Evolutionary conservation across 352 stramenopile genomes (phyloP), one percentile per base, ranked within the genome.

Genomic region (Phytophthora capsici): DNA sequence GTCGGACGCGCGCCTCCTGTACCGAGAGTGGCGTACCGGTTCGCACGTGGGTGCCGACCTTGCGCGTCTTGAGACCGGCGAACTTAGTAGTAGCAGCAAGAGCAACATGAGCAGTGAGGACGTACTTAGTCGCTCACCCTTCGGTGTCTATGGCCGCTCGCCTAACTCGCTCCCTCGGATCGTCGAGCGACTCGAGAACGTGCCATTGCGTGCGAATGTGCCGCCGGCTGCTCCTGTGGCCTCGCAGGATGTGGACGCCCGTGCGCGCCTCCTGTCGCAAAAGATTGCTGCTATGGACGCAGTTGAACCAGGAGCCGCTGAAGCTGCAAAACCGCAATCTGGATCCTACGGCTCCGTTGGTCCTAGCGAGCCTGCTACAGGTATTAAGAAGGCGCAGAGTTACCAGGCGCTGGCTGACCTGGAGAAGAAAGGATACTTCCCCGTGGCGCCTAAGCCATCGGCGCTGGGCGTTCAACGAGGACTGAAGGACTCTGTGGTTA

Each of bases 361-460:
- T 6, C 13, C 43, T 25, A 54, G 28, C 19, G 80, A 73, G 38
- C 63, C 80, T 2, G 28, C 37, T 38, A 61, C 60, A 26, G 65
- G 67, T 34, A 93, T 95, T 57, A 93, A 90, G 63, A 93, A 93
- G 57, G 82, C 85, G 41, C 68, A 77, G 26, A 94, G 85, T 55
- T 88, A 93, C 52, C 84, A 94, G 68, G 84, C 76, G 7, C 64
- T 95, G 16, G 85, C 85, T n/a, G 84, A 93, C 32, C 58, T 95
- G 20, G 87, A 95, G 64, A 93, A 93, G 70, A 89, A 88, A 30
- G 83, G 84, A 9, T 94, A 93, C 65, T 94, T 94, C 51, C 86
- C 86, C 1, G 67, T 85, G 1, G 82, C 87, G 1, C 84, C 85
- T 10, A 95, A 90, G 48, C 80, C 84, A 13, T 93, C 87, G 7